A percentile compares a stretch with the other conserved stretches of the same genome.
phyloP scores from a whole-genome alignment of 116 monocot genomes.

The Phalaenopsis hybrid region DNA sequence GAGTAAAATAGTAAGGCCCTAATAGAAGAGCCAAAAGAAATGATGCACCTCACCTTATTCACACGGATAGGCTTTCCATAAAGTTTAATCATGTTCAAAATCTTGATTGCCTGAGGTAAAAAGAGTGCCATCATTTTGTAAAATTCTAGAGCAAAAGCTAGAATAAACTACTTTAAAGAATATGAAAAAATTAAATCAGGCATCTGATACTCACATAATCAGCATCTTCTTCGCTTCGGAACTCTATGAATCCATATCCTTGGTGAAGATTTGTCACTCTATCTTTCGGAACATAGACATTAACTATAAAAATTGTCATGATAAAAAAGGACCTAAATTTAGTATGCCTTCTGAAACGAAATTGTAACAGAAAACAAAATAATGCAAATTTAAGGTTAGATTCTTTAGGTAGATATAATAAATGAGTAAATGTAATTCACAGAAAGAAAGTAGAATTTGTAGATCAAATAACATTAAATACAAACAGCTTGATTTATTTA shows the following conservation, averaged over 20 bases:
- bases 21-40: slow-evolving; percentile 1
- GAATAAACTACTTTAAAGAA: background rate
- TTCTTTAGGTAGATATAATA: background rate
- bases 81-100: slow-evolving; percentile 94
- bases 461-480: background rate
- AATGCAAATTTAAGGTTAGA: background rate
- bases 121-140: background rate
- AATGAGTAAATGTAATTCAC: too few species aligned
- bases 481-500: background rate
- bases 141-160: background rate
- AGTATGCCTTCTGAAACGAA: background rate
- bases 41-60: slow-evolving; percentile 55
- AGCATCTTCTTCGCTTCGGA: slow-evolving; percentile 93
- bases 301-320: slow-evolving; percentile 36
- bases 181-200: background rate
- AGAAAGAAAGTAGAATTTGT: background rate
- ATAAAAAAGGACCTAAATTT: background rate
- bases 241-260: slow-evolving; percentile 95
- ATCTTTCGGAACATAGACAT: slow-evolving; percentile 98
- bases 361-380: background rate
- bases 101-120: slow-evolving; percentile 73
- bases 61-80: slow-evolving; percentile 96
- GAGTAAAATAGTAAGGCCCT: background rate
- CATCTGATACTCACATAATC: slow-evolving; percentile 67
- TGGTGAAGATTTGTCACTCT: slow-evolving; percentile 98